Base-by-base conservation (phyloP, 805 yeast species). In the Jamesozyma piceae region DNA sequence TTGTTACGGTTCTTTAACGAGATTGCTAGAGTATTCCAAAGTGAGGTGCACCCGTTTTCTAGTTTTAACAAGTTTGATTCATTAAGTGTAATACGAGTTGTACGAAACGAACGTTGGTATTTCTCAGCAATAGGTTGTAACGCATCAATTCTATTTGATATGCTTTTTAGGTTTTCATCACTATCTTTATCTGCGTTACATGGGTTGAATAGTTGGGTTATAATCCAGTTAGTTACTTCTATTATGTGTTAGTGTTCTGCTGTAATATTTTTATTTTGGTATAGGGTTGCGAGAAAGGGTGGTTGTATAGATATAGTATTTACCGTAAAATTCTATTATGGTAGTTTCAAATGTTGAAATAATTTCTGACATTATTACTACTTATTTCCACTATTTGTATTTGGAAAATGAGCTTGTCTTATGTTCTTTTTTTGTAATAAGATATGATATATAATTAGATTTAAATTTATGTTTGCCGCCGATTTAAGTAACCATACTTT, bases 11-110 rank as follows among this genome's bases (percentile, higher is more conserved):
- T 42, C 36, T 57, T 64, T 41, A 54, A 44, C 3, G 60, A 43
- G 13, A 67, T 41, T 1, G 64, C 46, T 1, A 62, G 44, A 1
- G 58, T 39, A 44, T 69, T 70, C 74, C 74, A 70, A 10, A 67
- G 41, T 14, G 49, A 55, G 13, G 67, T 57, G 1, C 66, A 60
- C 8, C 57, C 44, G 29, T 52, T 47, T 24, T 65, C 68, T 21
- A 65, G 43, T 17, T 53, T 46, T 17, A 51, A 32, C 1, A 49
- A 21, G 1, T 48, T 15, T 1, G 51, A 62, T 1, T 51, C 49
- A 8, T 52, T 44, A 6, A 52, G 43, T 2, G 44, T 41, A 2
- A 53, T 45, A 3, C 53, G 50, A 9, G 50, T 49, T 1, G 56
- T 47, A 38, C 62, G 50, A 19, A 64, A 49, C 3, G 60, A 44